Evolutionary conservation across 805 yeast species (phyloP).

Genomic region (Wickerhamiella allomyrinae): DNA sequence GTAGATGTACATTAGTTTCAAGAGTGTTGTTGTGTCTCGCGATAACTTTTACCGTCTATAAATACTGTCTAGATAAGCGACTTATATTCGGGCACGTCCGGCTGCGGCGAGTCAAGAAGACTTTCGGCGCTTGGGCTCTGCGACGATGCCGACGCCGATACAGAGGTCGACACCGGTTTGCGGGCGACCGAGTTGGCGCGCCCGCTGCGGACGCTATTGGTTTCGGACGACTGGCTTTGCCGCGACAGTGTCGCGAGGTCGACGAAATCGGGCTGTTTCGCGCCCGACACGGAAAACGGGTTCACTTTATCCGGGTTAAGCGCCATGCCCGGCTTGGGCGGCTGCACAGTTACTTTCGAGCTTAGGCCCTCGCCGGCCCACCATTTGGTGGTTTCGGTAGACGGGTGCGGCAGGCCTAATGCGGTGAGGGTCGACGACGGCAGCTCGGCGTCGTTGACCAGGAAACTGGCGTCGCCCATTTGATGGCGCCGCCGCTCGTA

Average conservation of each 20-base stretch:
- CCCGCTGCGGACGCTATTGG: neutral
- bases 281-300: conserved; percentile 51
- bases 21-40: too few species aligned
- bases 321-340: conserved; percentile 30
- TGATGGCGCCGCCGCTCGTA: conserved; percentile 41
- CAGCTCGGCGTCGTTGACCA: conserved; percentile 18
- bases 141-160: neutral
- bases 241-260: conserved; percentile 4
- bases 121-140: neutral
- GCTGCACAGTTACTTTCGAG: conserved; percentile 48
- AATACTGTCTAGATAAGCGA: neutral
- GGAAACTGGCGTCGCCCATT: conserved; percentile 18
- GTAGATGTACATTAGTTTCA: too few species aligned
- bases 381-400: conserved; percentile 74
- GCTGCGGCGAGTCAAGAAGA: neutral
- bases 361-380: conserved; percentile 73
- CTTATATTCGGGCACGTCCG: neutral
- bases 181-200: neutral
- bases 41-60: too few species aligned
- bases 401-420: conserved; percentile 68
- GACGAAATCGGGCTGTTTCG: conserved; percentile 40
- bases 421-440: conserved; percentile 17
- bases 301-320: conserved; percentile 56
- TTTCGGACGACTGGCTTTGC: neutral
- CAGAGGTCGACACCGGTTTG: neutral